Percentiles rank a stretch among this genome's conserved stretches.
Evolutionary conservation across 352 stramenopile species (phyloP).

Genomic region (Globisporangium megalacanthum): DNA sequence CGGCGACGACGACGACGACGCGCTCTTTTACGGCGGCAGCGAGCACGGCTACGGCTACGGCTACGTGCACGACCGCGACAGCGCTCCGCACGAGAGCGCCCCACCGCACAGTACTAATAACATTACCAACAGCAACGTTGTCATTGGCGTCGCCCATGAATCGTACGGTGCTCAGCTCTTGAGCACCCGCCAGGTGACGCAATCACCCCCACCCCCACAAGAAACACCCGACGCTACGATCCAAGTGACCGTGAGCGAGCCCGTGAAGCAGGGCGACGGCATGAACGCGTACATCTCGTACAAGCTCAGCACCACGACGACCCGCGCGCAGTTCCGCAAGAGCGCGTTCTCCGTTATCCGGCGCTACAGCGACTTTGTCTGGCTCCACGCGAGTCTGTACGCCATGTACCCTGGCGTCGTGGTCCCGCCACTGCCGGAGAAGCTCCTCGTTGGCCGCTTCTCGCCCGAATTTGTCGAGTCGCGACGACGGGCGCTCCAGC

Average conservation of each 20-base stretch:
- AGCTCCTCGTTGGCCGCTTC: constrained; percentile 93
- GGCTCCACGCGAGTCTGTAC: constrained; percentile 90
- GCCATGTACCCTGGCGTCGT: constrained; percentile 87
- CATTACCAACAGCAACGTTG: neutral
- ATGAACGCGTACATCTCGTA: constrained; percentile 98
- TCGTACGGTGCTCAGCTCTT: constrained; percentile 16
- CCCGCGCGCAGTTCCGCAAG: constrained; percentile 77
- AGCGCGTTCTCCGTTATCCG: constrained; percentile 89
- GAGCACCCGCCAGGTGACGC: constrained; percentile 1
- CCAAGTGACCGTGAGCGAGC: constrained; percentile 90
- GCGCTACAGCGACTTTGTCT: constrained; percentile 95
- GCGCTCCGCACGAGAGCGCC: neutral
- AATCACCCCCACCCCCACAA: constrained; percentile 6
- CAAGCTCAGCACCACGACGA: constrained; percentile 86
- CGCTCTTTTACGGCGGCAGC: constrained; percentile 14
- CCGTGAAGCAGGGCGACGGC: constrained; percentile 94
- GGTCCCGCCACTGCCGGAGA: constrained; percentile 94
- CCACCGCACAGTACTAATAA: neutral
- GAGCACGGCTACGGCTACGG: constrained; percentile 16
- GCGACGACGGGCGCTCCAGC: constrained; percentile 64
- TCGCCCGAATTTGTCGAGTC: constrained; percentile 91
- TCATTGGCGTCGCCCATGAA: constrained; percentile 10
- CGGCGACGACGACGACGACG: constrained; percentile 12
- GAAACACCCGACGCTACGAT: constrained; percentile 27
- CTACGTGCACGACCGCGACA: constrained; percentile 1